These are phyloP conservation scores for Boletus insuetus DNA, from an alignment of 768 basidiomycete species.

Conservation along the genomic window DNA sequence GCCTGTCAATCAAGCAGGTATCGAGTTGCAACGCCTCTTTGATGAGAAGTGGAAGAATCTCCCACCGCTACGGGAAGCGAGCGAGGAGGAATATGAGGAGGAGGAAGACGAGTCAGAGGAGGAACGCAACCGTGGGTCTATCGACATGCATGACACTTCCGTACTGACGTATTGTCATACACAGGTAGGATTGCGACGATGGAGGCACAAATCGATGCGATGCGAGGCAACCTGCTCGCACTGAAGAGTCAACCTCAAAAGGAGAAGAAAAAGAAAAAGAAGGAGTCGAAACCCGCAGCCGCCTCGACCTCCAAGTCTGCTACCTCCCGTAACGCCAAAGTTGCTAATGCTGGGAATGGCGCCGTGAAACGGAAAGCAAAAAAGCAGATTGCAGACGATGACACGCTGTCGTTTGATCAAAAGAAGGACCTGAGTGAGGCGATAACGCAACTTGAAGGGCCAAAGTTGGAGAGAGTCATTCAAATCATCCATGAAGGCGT, in stretches of 20 bases:
- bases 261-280: slow-evolving; percentile 72
- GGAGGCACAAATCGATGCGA: slow-evolving; percentile 78
- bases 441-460: slow-evolving; percentile 80
- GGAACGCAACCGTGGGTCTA: slow-evolving; percentile 60
- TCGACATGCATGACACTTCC: neutral
- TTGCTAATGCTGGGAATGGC: slow-evolving; percentile 35
- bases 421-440: slow-evolving; percentile 98
- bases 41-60: slow-evolving; percentile 88
- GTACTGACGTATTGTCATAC: slow-evolving; percentile 14
- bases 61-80: slow-evolving; percentile 55
- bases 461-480: slow-evolving; percentile 85
- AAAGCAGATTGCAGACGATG: slow-evolving; percentile 70
- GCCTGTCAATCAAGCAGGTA: slow-evolving; percentile 82
- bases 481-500: slow-evolving; percentile 93
- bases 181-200: slow-evolving; percentile 71
- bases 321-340: slow-evolving; percentile 47
- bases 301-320: slow-evolving; percentile 63
- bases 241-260: slow-evolving; percentile 56
- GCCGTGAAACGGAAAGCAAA: slow-evolving; percentile 60
- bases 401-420: slow-evolving; percentile 89
- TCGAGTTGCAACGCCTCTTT: slow-evolving; percentile 82
- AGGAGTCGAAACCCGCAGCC: slow-evolving; percentile 53
- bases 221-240: slow-evolving; percentile 65
- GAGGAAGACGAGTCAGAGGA: slow-evolving; percentile 65
- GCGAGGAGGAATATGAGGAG: slow-evolving; percentile 63